phyloP scores from a whole-genome alignment of 768 basidiomycete genomes.

The Tephrocybe rancida region DNA sequence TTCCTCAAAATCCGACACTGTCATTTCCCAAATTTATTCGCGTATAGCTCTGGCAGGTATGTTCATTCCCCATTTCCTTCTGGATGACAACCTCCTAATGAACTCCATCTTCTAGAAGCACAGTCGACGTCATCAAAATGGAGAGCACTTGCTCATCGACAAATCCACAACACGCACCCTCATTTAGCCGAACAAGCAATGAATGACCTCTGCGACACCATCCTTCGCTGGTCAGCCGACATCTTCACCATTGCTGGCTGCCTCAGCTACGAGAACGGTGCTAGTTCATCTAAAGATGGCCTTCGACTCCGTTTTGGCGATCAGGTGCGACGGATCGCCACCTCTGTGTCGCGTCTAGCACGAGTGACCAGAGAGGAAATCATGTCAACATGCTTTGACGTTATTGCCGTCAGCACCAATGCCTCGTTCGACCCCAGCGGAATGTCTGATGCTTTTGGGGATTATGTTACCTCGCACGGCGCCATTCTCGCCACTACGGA shows the following conservation, averaged over 20 bases:
- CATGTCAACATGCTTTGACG: constrained; percentile 76
- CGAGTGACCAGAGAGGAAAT: constrained; percentile 72
- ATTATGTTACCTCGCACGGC: constrained; percentile 52
- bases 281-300: constrained; percentile 33
- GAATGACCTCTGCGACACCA: constrained; percentile 75
- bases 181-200: constrained; percentile 64
- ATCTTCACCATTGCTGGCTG: constrained; percentile 69
- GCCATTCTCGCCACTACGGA: constrained; percentile 71
- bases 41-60: constrained; percentile 58
- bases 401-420: constrained; percentile 61
- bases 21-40: constrained; percentile 62
- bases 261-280: constrained; percentile 38
- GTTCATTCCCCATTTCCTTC: constrained; percentile 18
- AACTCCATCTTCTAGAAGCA: constrained; percentile 48
- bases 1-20: constrained; percentile 67
- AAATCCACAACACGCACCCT: constrained; percentile 70
- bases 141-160: constrained; percentile 71
- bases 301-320: constrained; percentile 52
- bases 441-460: constrained; percentile 54
- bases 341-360: constrained; percentile 63
- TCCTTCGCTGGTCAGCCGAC: constrained; percentile 71
- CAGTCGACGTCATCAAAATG: constrained; percentile 80
- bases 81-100: constrained; percentile 4
- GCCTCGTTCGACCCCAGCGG: constrained; percentile 41
- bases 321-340: constrained; percentile 68